phyloP scores from a whole-genome alignment of 2,329 filamentous ascomycete species.

The Dendrostoma leiphaemia region DNA sequence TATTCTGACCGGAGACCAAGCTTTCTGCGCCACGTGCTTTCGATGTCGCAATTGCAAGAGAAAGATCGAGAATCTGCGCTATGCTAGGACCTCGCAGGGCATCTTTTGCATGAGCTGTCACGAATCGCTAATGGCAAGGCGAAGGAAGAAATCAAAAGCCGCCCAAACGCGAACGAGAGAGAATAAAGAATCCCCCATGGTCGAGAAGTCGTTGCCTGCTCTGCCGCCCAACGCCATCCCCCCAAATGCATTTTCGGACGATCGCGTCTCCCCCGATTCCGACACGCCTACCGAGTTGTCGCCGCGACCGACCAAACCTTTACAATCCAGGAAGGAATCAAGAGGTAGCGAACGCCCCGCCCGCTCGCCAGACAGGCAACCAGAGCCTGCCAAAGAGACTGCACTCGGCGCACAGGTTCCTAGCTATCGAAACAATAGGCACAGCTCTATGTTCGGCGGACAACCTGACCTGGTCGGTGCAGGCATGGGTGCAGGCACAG shows the following conservation, averaged over 20 bases:
- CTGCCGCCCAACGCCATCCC: constrained; percentile 74
- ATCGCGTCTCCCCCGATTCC: constrained; percentile 59
- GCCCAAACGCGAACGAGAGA: constrained; percentile 60
- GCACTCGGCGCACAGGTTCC: constrained; percentile 70
- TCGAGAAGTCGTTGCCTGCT: constrained; percentile 91
- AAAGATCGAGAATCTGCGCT: constrained; percentile 97
- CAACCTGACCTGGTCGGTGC: constrained; percentile 37
- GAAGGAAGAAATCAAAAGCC: constrained; percentile 81
- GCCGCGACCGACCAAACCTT: constrained; percentile 52
- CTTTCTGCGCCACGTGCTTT: constrained; percentile 96
- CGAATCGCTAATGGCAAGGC: constrained; percentile 90
- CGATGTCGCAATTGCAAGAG: constrained; percentile 96
- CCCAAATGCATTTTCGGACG: constrained; percentile 59
- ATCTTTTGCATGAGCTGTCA: constrained; percentile 99
- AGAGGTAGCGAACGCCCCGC: constrained; percentile 51
- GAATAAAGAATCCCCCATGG: constrained; percentile 66
- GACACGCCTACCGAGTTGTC: constrained; percentile 70
- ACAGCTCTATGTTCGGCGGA: constrained; percentile 60
- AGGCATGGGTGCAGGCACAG: neutral
- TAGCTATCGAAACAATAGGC: constrained; percentile 75
- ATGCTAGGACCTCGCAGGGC: constrained; percentile 94
- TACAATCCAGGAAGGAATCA: constrained; percentile 51
- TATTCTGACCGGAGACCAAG: constrained; percentile 95
- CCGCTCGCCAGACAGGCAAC: constrained; percentile 52
- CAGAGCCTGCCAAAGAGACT: constrained; percentile 47